Evolutionary conservation across 208 protist species (phyloP).

Genomic region (Wallacemonas sp.): DNA sequence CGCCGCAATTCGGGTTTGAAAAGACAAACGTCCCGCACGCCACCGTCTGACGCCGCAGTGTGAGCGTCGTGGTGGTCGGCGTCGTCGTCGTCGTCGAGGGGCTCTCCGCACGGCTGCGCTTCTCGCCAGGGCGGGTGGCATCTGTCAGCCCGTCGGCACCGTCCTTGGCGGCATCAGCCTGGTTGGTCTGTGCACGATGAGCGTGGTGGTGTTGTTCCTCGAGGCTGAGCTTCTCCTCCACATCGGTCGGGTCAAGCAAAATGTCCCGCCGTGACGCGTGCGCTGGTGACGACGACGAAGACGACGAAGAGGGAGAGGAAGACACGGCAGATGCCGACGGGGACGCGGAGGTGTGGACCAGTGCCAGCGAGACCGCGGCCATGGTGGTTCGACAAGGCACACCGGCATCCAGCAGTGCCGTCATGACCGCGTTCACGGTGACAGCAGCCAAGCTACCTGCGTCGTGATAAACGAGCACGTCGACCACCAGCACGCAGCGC

Average conservation of each 20-base stretch:
- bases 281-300: conserved; percentile 4
- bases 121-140: background rate
- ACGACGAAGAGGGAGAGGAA: background rate
- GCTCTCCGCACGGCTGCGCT: no score
- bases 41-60: conserved; percentile 24
- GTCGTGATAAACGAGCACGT: conserved; percentile 68
- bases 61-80: background rate
- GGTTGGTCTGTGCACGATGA: background rate
- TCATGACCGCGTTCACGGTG: conserved; percentile 81
- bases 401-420: conserved; percentile 82
- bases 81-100: no score
- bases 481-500: conserved; percentile 56
- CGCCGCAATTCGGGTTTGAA: conserved; percentile 49
- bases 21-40: conserved; percentile 68
- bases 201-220: no score
- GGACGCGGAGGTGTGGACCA: conserved; percentile 15
- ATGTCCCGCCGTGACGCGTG: conserved; percentile 18
- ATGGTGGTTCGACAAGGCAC: conserved; percentile 83
- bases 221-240: conserved; percentile 52
- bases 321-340: background rate
- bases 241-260: conserved; percentile 67
- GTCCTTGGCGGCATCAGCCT: background rate
- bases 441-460: conserved; percentile 75
- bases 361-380: conserved; percentile 64
- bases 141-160: background rate